Percentiles rank a stretch among this genome's conserved stretches.
phyloP scores from a whole-genome alignment of 306 rosid genomes.

The Biancaea sappan region DNA sequence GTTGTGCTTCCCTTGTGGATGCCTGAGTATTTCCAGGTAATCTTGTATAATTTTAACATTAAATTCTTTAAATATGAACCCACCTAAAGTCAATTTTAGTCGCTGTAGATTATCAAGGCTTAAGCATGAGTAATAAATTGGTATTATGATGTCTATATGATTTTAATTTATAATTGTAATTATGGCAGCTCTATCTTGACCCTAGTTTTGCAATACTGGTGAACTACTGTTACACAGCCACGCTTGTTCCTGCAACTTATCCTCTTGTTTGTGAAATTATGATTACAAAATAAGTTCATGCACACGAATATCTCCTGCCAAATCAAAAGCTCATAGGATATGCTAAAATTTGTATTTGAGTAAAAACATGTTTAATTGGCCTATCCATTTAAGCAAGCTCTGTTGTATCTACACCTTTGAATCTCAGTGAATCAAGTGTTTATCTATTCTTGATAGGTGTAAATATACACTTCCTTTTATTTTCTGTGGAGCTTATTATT shows the following conservation, averaged over 20 bases:
- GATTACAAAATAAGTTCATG: background rate
- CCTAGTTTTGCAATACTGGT: background rate
- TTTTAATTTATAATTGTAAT: background rate
- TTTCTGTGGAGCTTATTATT: conserved; percentile 30
- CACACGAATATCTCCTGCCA: background rate
- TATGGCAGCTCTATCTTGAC: background rate
- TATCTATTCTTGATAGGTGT: background rate
- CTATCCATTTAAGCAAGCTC: background rate
- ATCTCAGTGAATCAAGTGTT: background rate
- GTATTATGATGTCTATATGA: background rate
- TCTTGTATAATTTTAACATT: background rate
- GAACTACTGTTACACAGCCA: background rate
- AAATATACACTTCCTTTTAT: conserved; percentile 3
- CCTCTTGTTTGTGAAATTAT: background rate
- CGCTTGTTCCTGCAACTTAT: background rate
- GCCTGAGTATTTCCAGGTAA: conserved; percentile 67
- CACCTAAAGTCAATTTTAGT: background rate
- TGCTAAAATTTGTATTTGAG: background rate
- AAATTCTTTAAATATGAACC: background rate
- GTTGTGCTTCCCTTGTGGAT: conserved; percentile 98
- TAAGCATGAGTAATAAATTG: background rate
- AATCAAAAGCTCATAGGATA: background rate
- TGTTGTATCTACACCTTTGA: background rate
- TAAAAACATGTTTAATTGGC: background rate
- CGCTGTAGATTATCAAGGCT: background rate